Percentiles rank a stretch among this genome's conserved stretches.
These are phyloP conservation scores for Gnomoniopsis smithogilvyi DNA, from an alignment of 2,329 filamentous ascomycete species.

Conservation along the genomic window DNA sequence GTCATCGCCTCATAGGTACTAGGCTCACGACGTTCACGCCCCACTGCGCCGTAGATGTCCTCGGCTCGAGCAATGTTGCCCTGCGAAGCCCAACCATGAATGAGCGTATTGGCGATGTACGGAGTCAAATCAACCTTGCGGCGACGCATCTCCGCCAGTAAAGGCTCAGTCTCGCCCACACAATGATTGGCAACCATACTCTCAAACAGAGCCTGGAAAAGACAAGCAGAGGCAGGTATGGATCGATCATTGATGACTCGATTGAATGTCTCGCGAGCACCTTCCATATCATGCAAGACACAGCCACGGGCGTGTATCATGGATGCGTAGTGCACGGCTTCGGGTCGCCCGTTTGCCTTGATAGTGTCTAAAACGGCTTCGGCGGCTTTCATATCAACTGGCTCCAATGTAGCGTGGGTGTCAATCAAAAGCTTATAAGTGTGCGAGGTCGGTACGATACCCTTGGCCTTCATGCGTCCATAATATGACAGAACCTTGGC, in stretches of 20 bases:
- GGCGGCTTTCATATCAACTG: constrained; percentile 82
- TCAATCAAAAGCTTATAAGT: constrained; percentile 98
- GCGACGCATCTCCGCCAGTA: constrained; percentile 72
- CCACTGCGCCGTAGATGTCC: constrained; percentile 75
- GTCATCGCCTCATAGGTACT: constrained; percentile 99
- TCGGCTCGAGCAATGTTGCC: constrained; percentile 77
- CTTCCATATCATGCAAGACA: constrained; percentile 85
- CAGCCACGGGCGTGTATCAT: constrained; percentile 95
- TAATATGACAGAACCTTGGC: constrained; percentile 92
- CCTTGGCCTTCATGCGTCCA: constrained; percentile 84
- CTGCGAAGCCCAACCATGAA: constrained; percentile 91
- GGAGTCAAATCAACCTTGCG: constrained; percentile 82
- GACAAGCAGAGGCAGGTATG: constrained; percentile 73
- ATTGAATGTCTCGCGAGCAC: constrained; percentile 79
- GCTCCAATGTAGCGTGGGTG: constrained; percentile 89
- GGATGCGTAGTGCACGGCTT: constrained; percentile 93
- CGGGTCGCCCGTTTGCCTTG: constrained; percentile 67
- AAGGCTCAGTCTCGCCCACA: constrained; percentile 69
- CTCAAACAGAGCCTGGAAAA: constrained; percentile 97
- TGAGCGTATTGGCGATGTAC: constrained; percentile 97
- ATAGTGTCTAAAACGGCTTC: constrained; percentile 81
- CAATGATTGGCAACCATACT: constrained; percentile 93
- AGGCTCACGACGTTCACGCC: constrained; percentile 78
- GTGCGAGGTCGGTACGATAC: constrained; percentile 88
- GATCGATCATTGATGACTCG: constrained; percentile 66